phyloP scores from a whole-genome alignment of 2,329 filamentous ascomycete species.

The Thelonectria olida region DNA sequence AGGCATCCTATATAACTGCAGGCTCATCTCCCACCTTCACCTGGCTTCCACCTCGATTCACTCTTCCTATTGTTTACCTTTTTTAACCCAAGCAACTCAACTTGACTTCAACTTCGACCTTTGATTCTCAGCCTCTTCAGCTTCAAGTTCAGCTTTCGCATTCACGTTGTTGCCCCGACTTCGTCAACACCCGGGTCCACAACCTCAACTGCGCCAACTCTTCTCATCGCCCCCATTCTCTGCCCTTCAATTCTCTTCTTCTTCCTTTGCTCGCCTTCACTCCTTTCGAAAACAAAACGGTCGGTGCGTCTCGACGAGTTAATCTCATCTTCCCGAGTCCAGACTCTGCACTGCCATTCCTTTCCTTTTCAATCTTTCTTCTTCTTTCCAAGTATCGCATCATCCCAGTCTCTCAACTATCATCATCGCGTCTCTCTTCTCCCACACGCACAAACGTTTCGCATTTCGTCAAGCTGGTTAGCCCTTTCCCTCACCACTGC shows the following conservation, averaged over 20 bases:
- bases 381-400: neutral
- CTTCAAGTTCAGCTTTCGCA: neutral
- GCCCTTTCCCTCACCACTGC: slow-evolving; percentile 25
- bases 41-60: slow-evolving; percentile 20
- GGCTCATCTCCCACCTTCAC: slow-evolving; percentile 14
- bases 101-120: slow-evolving; percentile 15
- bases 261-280: neutral
- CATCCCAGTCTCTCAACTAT: slow-evolving; percentile 14
- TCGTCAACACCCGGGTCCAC: neutral
- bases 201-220: neutral
- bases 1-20: slow-evolving; percentile 11
- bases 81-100: slow-evolving; percentile 17
- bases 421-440: slow-evolving; percentile 7
- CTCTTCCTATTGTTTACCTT: slow-evolving; percentile 30
- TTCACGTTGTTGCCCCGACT: neutral
- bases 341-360: slow-evolving; percentile 4
- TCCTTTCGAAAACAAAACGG: slow-evolving; percentile 12
- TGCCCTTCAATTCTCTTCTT: neutral
- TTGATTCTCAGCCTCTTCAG: slow-evolving; percentile 6
- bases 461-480: slow-evolving; percentile 3
- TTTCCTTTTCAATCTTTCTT: neutral
- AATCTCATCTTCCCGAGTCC: slow-evolving; percentile 10
- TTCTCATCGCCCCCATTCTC: neutral
- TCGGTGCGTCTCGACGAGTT: slow-evolving; percentile 21
- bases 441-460: neutral